Base-by-base conservation (phyloP, 1,284 basidiomycete genomes). In the Pulchroboletus neoregius region DNA sequence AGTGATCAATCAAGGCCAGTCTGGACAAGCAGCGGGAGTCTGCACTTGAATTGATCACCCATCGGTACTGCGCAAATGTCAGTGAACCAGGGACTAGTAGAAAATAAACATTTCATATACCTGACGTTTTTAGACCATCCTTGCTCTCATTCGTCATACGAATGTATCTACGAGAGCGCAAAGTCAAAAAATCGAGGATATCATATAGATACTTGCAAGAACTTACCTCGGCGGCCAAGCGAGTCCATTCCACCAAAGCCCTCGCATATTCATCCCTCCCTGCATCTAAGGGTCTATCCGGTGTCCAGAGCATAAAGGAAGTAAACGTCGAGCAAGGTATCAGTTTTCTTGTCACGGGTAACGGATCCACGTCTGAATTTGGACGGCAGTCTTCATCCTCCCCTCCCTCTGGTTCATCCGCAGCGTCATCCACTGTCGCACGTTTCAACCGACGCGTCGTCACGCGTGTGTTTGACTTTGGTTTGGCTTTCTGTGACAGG, bases 191-290 rank as follows among this genome's bases (percentile, higher is more conserved):
- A 13, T 23, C 12, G 12, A 16, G 30, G 10, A n/a, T 24, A 24
- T 5, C 6, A 23, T 11, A 26, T 8, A n/a, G n/a, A 39, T 10
- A 24, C 6, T 27, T 7, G 32, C 36, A 10, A 32, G 24, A 31
- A 63, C 74, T n/a, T 50, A 84, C 84, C 70, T 81, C 75, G 27
- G 71, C 65, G 8, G 84, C 73, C 16, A 87, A 64, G 23, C 51
- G 65, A 35, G 76, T 75, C 84, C 84, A 91, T 59, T 90, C 87
- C 0, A 65, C 71, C 45, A 91, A 58, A 5, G 80, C 66, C 11
- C 83, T 73, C 37, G 75, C 65, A 60, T 89, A 90, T 54, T 86
- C 84, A 55, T 91, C 88, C 41, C 68, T 69, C 3, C 74, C 76
- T 40, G 78, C 77, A 51, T 88, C 82, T 0, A 83, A 75, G 0